A percentile compares a stretch with the other conserved stretches of the same genome.
phyloP scores from a whole-genome alignment of 441 rosid genomes.

The Gossypium schwendimanii region DNA sequence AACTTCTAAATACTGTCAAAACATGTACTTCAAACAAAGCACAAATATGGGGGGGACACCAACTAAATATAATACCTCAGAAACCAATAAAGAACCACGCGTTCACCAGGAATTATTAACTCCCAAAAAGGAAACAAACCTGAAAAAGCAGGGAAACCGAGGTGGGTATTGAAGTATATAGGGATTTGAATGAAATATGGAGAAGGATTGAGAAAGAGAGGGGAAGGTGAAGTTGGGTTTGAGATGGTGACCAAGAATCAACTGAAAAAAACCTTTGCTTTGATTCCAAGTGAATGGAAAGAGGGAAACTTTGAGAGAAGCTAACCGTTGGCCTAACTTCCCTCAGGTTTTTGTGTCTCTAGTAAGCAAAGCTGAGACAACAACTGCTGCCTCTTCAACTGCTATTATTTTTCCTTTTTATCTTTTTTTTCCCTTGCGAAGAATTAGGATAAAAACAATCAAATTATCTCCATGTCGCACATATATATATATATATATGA shows the following conservation, averaged over 20 bases:
- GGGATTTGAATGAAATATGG: constrained; percentile 23
- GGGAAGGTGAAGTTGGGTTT: constrained; percentile 64
- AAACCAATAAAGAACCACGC: constrained; percentile 7
- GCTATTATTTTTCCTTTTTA: constrained; percentile 1
- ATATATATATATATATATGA: not conserved
- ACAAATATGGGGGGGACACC: constrained; percentile 5
- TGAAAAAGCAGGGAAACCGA: constrained; percentile 11
- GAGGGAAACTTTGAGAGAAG: constrained; percentile 31
- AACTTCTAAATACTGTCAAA: not conserved
- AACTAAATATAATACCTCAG: not conserved
- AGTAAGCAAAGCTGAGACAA: constrained; percentile 16
- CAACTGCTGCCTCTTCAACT: constrained; percentile 16
- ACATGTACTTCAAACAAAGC: constrained; percentile 7
- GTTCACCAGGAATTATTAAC: not conserved
- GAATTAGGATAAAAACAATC: constrained; percentile 5
- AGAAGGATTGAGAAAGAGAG: constrained; percentile 25
- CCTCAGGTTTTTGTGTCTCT: constrained; percentile 10
- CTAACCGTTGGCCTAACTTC: constrained; percentile 68
- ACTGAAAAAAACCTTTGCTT: constrained; percentile 46
- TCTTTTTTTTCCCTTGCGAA: not conserved
- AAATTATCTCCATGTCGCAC: too few relatives aligned
- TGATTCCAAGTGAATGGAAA: constrained; percentile 42
- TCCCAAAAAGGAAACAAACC: not conserved
- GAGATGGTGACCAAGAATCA: constrained; percentile 94
- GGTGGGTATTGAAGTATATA: constrained; percentile 33